Conservation (phyloP, 768 basidiomycete species). For the Mycena alexandri region DNA sequence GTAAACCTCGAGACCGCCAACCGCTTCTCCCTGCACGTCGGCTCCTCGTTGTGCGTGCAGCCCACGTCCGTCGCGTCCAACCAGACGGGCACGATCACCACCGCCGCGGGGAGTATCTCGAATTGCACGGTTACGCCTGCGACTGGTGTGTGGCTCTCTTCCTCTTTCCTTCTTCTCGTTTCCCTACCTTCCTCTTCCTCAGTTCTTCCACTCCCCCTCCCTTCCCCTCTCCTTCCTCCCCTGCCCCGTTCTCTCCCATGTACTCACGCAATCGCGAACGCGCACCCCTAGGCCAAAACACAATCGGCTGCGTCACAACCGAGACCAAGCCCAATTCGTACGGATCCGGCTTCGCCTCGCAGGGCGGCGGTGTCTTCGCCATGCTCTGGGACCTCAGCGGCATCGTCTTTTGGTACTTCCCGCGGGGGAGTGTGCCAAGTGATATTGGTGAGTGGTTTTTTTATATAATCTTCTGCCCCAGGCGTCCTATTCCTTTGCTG, state of each 20-base stretch:
- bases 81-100: conserved; percentile 40
- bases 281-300: conserved; percentile 25
- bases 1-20: conserved; percentile 52
- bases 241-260: no score
- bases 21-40: conserved; percentile 70
- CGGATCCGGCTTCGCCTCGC: conserved; percentile 36
- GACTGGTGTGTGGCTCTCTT: conserved; percentile 26
- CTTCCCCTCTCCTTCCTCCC: no score
- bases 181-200: neutral
- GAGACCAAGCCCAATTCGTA: conserved; percentile 49
- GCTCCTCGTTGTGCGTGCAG: conserved; percentile 52
- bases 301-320: conserved; percentile 45
- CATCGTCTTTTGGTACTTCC: conserved; percentile 57
- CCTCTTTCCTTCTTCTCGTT: no score
- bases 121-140: conserved; percentile 34
- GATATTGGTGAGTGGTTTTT: no score
- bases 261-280: neutral
- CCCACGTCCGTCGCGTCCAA: conserved; percentile 35
- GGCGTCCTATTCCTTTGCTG: no score
- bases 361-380: conserved; percentile 73
- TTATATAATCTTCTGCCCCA: no score
- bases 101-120: conserved; percentile 39
- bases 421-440: conserved; percentile 65
- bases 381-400: conserved; percentile 66
- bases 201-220: no score